Evolutionary conservation across 768 basidiomycete genomes (phyloP).

Genomic region (Scleroderma citrinum): DNA sequence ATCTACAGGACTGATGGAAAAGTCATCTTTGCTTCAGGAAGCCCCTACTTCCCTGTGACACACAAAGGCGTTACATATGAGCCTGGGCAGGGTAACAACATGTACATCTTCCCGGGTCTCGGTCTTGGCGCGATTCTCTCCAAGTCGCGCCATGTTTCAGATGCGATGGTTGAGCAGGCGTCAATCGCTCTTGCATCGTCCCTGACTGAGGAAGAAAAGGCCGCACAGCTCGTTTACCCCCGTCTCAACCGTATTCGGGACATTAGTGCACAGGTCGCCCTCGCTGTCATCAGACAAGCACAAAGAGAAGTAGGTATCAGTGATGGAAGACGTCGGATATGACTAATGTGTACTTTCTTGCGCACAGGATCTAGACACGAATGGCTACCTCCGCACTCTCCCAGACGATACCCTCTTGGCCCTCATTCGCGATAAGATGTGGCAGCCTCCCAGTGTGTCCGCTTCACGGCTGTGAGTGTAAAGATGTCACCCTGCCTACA

Average conservation of each 20-base stretch:
- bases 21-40: constrained; percentile 69
- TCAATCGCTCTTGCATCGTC: constrained; percentile 56
- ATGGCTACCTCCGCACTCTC: constrained; percentile 41
- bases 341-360: constrained; percentile 2
- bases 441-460: constrained; percentile 41
- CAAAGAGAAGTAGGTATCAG: constrained; percentile 48
- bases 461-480: constrained; percentile 13
- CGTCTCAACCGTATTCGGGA: constrained; percentile 61
- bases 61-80: constrained; percentile 45
- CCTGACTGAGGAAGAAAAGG: constrained; percentile 49
- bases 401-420: constrained; percentile 42
- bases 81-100: constrained; percentile 78
- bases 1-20: constrained; percentile 52
- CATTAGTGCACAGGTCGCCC: constrained; percentile 56
- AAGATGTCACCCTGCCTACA: no score
- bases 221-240: constrained; percentile 58
- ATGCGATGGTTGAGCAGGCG: constrained; percentile 63
- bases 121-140: constrained; percentile 60
- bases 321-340: not conserved
- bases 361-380: constrained; percentile 40
- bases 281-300: constrained; percentile 57
- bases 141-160: constrained; percentile 54
- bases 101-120: constrained; percentile 62
- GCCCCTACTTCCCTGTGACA: constrained; percentile 54
- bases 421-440: constrained; percentile 52